Conservation (phyloP, 805 yeast species). For the Candida ortonii region DNA sequence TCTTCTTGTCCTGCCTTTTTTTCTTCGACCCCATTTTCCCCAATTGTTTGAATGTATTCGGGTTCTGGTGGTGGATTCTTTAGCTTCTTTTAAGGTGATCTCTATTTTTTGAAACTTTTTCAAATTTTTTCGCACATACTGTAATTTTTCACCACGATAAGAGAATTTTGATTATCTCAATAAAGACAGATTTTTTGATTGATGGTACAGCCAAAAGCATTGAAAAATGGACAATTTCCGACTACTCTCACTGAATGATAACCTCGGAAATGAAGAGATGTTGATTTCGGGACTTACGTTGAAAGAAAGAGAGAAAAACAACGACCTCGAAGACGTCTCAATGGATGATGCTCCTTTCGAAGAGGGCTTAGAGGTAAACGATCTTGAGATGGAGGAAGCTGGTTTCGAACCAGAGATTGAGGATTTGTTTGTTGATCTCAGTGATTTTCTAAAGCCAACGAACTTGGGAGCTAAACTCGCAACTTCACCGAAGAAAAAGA, state of each 20-base stretch:
- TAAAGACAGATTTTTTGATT: background rate
- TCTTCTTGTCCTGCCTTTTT: slow-evolving; percentile 62
- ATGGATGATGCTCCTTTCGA: slow-evolving; percentile 19
- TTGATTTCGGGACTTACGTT: slow-evolving; percentile 11
- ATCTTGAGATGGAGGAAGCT: slow-evolving; percentile 2
- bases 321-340: slow-evolving; percentile 7
- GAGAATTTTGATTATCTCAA: no score
- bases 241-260: slow-evolving; percentile 11
- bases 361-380: background rate
- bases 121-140: no score
- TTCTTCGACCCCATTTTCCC: slow-evolving; percentile 49
- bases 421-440: slow-evolving; percentile 1
- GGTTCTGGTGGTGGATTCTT: no score
- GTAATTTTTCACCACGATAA: no score
- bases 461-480: slow-evolving; percentile 24
- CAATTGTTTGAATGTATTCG: no score
- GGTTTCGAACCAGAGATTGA: no score
- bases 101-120: no score
- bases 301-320: slow-evolving; percentile 2
- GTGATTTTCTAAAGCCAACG: slow-evolving; percentile 19
- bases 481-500: slow-evolving; percentile 1
- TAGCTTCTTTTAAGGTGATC: no score
- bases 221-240: slow-evolving; percentile 17
- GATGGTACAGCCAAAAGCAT: background rate
- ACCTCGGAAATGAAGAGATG: slow-evolving; percentile 12